phyloP scores from a whole-genome alignment of 345 rosid genomes.

The Pistacia integerrima region DNA sequence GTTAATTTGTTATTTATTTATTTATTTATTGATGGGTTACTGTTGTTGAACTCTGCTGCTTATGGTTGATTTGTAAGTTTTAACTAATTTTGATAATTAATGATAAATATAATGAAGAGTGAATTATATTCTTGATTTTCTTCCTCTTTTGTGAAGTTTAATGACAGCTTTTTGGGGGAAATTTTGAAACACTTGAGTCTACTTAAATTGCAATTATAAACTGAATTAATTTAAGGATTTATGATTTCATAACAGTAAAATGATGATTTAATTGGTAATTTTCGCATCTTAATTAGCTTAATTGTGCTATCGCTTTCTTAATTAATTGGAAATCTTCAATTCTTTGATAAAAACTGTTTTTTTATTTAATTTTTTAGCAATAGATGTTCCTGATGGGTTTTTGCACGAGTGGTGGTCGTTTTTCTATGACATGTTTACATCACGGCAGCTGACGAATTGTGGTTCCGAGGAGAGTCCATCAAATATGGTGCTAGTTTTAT shows the following conservation, averaged over 20 bases:
- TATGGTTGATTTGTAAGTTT: not conserved
- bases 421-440: conserved; percentile 8
- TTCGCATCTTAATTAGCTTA: not conserved
- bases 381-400: conserved; percentile 17
- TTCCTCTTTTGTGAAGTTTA: not conserved
- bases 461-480: not conserved
- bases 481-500: conserved; percentile 7
- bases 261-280: not conserved
- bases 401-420: conserved; percentile 22
- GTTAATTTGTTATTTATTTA: not conserved
- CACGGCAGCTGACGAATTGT: not conserved
- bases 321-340: not conserved
- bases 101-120: not conserved
- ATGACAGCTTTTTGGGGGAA: not conserved
- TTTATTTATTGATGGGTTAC: not conserved
- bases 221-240: not conserved
- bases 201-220: not conserved
- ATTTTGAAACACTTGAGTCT: not conserved
- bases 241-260: not conserved
- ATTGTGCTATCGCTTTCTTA: not conserved
- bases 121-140: not conserved
- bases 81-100: not conserved
- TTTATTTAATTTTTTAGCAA: not conserved
- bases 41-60: not conserved
- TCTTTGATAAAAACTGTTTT: not conserved